These are phyloP conservation scores for Tetrahymena thermophila DNA, from an alignment of 73 alveolate genomes.

Conservation along the genomic window DNA sequence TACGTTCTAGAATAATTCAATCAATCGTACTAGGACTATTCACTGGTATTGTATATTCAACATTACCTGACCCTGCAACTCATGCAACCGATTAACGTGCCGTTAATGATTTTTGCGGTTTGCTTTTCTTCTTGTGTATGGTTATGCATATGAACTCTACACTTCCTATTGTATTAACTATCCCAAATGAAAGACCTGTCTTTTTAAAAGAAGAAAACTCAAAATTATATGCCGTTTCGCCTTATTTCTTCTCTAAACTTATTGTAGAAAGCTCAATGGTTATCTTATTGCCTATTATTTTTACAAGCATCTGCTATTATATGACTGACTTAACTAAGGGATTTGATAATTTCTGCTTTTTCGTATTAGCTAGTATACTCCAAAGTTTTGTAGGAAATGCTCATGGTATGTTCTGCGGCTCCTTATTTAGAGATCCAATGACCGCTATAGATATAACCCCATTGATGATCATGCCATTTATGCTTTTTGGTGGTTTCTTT, in stretches of 20 bases:
- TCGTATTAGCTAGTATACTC: not conserved
- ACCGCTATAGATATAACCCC: not conserved
- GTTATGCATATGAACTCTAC: conserved; percentile 7
- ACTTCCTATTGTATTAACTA: conserved; percentile 11
- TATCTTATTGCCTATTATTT: conserved; percentile 4
- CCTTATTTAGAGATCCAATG: not conserved
- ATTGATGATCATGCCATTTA: not conserved
- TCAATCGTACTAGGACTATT: conserved; percentile 14
- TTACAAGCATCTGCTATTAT: conserved; percentile 16
- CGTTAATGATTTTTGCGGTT: not conserved
- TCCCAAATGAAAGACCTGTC: conserved; percentile 32
- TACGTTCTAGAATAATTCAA: not conserved
- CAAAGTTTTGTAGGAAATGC: not conserved
- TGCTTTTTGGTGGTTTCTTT: conserved; percentile 21
- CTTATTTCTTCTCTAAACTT: conserved; percentile 27
- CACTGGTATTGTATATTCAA: conserved; percentile 21
- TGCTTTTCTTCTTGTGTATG: conserved; percentile 2
- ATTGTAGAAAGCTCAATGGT: conserved; percentile 20
- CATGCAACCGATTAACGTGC: conserved; percentile 3
- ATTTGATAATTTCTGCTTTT: not conserved
- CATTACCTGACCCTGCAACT: conserved; percentile 3
- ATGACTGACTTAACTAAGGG: conserved; percentile 3
- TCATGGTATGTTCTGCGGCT: conserved; percentile 4
- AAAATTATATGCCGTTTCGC: conserved; percentile 3
- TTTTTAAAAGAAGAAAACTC: conserved; percentile 46